A percentile compares a stretch with the other conserved stretches of the same genome.
phyloP scores from a whole-genome alignment of 164 flowering plant genomes.

The Tinospora cordifolia region DNA sequence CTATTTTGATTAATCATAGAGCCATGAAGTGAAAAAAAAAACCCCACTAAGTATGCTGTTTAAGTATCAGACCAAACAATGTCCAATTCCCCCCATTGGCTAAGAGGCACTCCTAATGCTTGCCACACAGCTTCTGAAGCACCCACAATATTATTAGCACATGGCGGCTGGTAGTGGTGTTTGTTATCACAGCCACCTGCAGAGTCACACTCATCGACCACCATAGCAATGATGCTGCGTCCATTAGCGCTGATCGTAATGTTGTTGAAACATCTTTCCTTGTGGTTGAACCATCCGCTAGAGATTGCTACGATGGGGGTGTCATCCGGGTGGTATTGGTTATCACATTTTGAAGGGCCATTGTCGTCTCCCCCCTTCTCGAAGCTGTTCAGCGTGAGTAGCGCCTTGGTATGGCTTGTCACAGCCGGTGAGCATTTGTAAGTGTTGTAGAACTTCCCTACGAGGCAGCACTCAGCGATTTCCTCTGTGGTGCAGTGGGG shows the following conservation, averaged over 20 bases:
- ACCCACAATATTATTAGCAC: constrained; percentile 18
- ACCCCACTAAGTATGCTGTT: too few relatives aligned
- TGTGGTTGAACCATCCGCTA: constrained; percentile 12
- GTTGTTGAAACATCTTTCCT: constrained; percentile 13
- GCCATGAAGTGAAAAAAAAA: too few relatives aligned
- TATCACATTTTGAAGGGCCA: background rate
- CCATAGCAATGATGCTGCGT: constrained; percentile 20
- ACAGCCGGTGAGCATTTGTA: constrained; percentile 8
- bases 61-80: constrained; percentile 24
- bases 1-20: too few relatives aligned
- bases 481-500: background rate
- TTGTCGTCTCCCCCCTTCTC: background rate
- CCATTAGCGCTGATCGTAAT: constrained; percentile 23
- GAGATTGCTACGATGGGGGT: constrained; percentile 8
- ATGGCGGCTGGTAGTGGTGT: constrained; percentile 22
- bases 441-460: background rate
- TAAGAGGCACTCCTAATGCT: constrained; percentile 5
- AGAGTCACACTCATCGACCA: constrained; percentile 30
- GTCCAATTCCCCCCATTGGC: constrained; percentile 21
- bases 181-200: constrained; percentile 19
- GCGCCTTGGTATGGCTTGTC: background rate
- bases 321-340: constrained; percentile 3
- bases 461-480: background rate
- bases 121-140: constrained; percentile 8
- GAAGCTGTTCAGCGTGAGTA: background rate